A percentile compares a stretch with the other conserved stretches of the same genome.
phyloP scores from a whole-genome alignment of 305 asterid species.

The Fraxinus baroniana region DNA sequence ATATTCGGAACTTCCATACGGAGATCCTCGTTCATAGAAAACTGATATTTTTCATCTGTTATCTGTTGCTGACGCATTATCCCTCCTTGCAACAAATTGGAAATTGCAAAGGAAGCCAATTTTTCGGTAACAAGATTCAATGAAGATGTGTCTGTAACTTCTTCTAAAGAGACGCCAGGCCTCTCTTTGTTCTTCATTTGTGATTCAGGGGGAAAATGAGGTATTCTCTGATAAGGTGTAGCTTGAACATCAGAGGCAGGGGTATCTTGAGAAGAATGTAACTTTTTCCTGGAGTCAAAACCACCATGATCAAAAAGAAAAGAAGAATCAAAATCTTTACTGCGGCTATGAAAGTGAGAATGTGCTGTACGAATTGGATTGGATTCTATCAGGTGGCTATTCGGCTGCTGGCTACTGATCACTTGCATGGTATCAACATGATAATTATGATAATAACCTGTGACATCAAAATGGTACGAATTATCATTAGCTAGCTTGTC shows the following conservation, averaged over 20 bases:
- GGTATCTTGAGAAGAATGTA: conserved; percentile 33
- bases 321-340: conserved; percentile 39
- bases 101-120: conserved; percentile 37
- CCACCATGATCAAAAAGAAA: conserved; percentile 32
- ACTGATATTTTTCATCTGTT: conserved; percentile 30
- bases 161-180: conserved; percentile 28
- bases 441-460: conserved; percentile 35
- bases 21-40: conserved; percentile 28
- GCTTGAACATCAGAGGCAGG: conserved; percentile 29
- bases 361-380: conserved; percentile 28
- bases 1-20: conserved; percentile 25
- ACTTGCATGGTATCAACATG: conserved; percentile 30
- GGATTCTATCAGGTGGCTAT: conserved; percentile 22
- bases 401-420: conserved; percentile 31
- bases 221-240: conserved; percentile 26
- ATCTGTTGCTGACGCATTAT: conserved; percentile 30
- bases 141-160: conserved; percentile 23
- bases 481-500: conserved; percentile 35
- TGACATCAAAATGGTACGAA: conserved; percentile 32
- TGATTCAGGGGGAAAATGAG: conserved; percentile 28
- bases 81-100: conserved; percentile 36
- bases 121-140: conserved; percentile 30
- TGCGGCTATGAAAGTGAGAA: conserved; percentile 31
- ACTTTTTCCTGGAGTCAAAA: conserved; percentile 29
- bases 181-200: conserved; percentile 35